phyloP scores from a whole-genome alignment of 148 eudicot genomes.

The Persicaria tinctoria region DNA sequence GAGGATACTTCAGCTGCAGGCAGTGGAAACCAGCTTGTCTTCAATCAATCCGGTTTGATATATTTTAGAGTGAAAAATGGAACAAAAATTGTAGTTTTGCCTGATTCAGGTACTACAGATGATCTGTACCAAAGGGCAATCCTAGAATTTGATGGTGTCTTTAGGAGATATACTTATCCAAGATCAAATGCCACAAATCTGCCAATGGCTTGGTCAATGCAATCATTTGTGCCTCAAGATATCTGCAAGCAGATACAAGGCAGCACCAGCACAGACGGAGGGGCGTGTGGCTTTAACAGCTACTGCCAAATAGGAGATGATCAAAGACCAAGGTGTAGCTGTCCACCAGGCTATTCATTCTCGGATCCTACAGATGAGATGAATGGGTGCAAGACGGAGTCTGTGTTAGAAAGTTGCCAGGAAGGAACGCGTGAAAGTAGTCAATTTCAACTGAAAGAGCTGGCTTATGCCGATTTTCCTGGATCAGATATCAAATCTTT shows the following conservation, averaged over 20 bases:
- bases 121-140: slow-evolving; percentile 23
- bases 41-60: slow-evolving; percentile 20
- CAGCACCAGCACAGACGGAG: slow-evolving; percentile 15
- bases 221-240: slow-evolving; percentile 28
- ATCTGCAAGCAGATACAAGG: slow-evolving; percentile 20
- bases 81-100: background rate
- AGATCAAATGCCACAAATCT: background rate
- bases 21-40: slow-evolving; percentile 16
- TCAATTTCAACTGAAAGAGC: slow-evolving; percentile 10
- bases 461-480: slow-evolving; percentile 29
- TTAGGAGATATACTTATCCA: slow-evolving; percentile 22
- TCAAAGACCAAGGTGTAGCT: slow-evolving; percentile 34
- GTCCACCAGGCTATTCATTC: slow-evolving; percentile 34
- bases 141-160: slow-evolving; percentile 27
- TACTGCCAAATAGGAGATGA: slow-evolving; percentile 27
- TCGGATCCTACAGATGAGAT: slow-evolving; percentile 30
- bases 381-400: slow-evolving; percentile 36
- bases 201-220: slow-evolving; percentile 19
- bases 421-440: background rate
- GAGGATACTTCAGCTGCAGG: background rate
- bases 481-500: background rate
- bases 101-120: background rate
- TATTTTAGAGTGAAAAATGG: slow-evolving; percentile 15
- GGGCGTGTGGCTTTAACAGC: slow-evolving; percentile 56
- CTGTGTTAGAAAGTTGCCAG: slow-evolving; percentile 18